A percentile compares a stretch with the other conserved stretches of the same genome.
phyloP scores from a whole-genome alignment of 2,329 filamentous ascomycete genomes.

The Colletotrichum orchidophilum region DNA sequence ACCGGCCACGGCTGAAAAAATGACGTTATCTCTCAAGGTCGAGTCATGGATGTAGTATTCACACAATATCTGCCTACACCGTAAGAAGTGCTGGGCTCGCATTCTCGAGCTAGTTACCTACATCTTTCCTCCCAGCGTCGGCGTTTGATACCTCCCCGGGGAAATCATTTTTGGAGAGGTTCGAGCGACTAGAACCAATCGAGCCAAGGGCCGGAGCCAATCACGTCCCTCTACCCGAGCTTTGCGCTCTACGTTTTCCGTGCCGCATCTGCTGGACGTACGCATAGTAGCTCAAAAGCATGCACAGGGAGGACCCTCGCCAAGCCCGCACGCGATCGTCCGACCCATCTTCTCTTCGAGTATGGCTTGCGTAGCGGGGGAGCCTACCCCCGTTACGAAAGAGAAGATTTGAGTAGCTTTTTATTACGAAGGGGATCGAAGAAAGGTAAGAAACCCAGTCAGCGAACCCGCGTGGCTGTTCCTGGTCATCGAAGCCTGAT shows the following conservation, averaged over 20 bases:
- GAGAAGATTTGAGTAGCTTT: neutral
- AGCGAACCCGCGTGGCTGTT: neutral
- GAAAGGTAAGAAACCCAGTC: neutral
- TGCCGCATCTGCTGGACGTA: neutral
- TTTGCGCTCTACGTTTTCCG: neutral
- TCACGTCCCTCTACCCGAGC: neutral
- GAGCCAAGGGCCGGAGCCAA: neutral
- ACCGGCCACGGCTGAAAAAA: neutral
- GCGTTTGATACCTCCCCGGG: too few species aligned
- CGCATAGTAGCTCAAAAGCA: slow-evolving; percentile 2
- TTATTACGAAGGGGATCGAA: too few species aligned
- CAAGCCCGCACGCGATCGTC: neutral
- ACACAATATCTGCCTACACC: neutral
- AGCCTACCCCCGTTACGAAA: neutral
- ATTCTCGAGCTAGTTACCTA: too few species aligned
- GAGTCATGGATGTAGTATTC: neutral
- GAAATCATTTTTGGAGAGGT: neutral
- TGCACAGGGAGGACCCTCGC: slow-evolving; percentile 24
- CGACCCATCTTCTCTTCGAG: neutral
- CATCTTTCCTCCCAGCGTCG: too few species aligned
- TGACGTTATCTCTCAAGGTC: neutral
- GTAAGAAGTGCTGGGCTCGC: neutral
- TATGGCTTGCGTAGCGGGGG: neutral
- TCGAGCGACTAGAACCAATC: neutral
- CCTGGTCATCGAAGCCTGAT: neutral